Percentiles rank a stretch among this genome's conserved stretches.
Conservation (phyloP, 2,329 filamentous ascomycete species). For the Neobulgaria alba region DNA sequence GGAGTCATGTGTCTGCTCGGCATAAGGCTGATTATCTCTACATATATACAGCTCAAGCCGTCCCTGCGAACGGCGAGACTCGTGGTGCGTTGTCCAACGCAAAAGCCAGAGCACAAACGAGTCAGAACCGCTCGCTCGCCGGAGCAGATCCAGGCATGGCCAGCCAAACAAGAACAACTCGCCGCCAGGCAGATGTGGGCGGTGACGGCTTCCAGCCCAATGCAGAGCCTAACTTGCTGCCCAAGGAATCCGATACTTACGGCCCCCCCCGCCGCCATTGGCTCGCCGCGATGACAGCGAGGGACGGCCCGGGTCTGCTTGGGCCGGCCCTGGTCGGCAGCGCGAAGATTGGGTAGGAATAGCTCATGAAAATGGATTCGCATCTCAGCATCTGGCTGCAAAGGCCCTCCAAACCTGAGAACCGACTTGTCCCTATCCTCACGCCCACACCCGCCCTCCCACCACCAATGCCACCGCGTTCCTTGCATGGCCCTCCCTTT, state of each 20-base stretch:
- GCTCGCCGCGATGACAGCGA: neutral
- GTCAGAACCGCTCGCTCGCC: neutral
- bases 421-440: neutral
- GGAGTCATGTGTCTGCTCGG: neutral
- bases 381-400: neutral
- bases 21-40: neutral
- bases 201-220: neutral
- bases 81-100: neutral
- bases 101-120: neutral
- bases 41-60: neutral
- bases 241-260: too few relatives aligned
- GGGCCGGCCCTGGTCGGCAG: neutral
- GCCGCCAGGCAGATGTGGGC: neutral
- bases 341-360: neutral
- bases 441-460: neutral
- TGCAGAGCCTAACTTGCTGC: neutral
- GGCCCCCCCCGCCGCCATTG: too few relatives aligned
- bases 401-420: neutral
- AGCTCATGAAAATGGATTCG: neutral
- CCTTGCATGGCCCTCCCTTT: neutral
- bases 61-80: neutral
- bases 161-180: neutral
- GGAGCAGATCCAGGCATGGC: neutral
- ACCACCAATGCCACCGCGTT: neutral
- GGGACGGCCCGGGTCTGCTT: neutral